Evolutionary conservation across 805 yeast genomes (phyloP), one percentile per base, ranked within the genome.

Genomic region (Clavispora carvajalis): DNA sequence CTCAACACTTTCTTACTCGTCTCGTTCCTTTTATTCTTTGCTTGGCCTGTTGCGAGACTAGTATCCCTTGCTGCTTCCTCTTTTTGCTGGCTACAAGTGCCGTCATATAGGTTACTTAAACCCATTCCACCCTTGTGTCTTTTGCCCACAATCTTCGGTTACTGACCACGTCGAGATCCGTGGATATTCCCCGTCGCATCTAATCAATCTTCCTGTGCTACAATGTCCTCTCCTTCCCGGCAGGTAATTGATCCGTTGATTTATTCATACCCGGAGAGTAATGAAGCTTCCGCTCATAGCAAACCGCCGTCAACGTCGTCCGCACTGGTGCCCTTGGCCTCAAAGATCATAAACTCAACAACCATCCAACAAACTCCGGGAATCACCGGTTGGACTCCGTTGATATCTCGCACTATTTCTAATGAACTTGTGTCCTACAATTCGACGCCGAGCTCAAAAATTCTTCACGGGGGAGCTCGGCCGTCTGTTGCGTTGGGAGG

Each of bases 351-450:
- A 24, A 22, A 33, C 7, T 8, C 39, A 12, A 33, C 22, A 8
- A 11, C 36, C 11, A 48, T 46, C 38, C 40, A 45, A 19, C 46
- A 45, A 28, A 37, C 49, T 10, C 38, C 54, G 9, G 43, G 43
- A n/a, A 34, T 55, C 28, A 52, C 69, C 5, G 71, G 71, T 2
- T 69, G 73, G 74, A 68, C 74, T 7, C 74, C 74, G 16, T 47
- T 67, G 18, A 63, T 68, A 5, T 57, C 66, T 2, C 64, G 66
- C 31, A 66, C 71, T 6, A 50, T 63, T 40, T 58, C 46, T 42
- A 63, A 58, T 39, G 73, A 67, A 31, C 62, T 59, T 38, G 43
- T 64, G 21, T 54, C 63, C 13, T 57, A 57, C 44, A 63, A 59
- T 39, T 55, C 69, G 15, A 67, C 73, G 10, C 73, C 74, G 10